Conservation (phyloP, 2,329 filamentous ascomycete genomes). For the Ploettnerulaceae sp. region DNA sequence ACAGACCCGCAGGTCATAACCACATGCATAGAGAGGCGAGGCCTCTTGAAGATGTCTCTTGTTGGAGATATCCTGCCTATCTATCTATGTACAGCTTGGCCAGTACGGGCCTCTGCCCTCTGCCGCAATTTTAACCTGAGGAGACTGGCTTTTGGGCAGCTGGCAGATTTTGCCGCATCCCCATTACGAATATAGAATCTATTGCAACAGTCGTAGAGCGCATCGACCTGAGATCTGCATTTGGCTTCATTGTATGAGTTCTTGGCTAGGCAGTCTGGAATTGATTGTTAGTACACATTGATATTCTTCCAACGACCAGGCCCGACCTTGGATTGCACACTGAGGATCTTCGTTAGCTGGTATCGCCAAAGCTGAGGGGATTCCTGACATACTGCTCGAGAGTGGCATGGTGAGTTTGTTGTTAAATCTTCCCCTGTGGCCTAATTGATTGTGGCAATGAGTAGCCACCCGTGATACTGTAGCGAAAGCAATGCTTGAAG, state of each 20-base stretch:
- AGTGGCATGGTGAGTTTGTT: slow-evolving; percentile 76
- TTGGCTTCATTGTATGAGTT: slow-evolving; percentile 82
- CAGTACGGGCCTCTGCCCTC: slow-evolving; percentile 31
- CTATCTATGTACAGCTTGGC: neutral
- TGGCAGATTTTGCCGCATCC: slow-evolving; percentile 68
- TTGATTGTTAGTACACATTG: slow-evolving; percentile 5
- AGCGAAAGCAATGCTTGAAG: neutral
- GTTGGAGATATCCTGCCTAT: neutral
- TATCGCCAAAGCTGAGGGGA: neutral
- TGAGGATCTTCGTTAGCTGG: slow-evolving; percentile 33
- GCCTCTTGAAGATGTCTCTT: neutral
- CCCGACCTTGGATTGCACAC: slow-evolving; percentile 85
- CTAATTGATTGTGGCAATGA: slow-evolving; percentile 30
- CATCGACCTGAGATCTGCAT: slow-evolving; percentile 73
- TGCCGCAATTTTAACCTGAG: slow-evolving; percentile 84
- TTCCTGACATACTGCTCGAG: slow-evolving; percentile 65
- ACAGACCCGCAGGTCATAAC: slow-evolving; percentile 37
- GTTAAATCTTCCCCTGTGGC: slow-evolving; percentile 64
- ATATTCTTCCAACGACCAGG: neutral
- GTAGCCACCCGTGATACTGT: neutral
- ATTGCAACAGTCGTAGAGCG: slow-evolving; percentile 90
- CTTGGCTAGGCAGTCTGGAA: slow-evolving; percentile 72
- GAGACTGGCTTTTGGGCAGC: slow-evolving; percentile 79
- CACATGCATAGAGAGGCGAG: neutral
- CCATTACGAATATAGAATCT: slow-evolving; percentile 79